Conservation (phyloP, 2,329 filamentous ascomycete genomes). For the Annulohypoxylon truncatum region DNA sequence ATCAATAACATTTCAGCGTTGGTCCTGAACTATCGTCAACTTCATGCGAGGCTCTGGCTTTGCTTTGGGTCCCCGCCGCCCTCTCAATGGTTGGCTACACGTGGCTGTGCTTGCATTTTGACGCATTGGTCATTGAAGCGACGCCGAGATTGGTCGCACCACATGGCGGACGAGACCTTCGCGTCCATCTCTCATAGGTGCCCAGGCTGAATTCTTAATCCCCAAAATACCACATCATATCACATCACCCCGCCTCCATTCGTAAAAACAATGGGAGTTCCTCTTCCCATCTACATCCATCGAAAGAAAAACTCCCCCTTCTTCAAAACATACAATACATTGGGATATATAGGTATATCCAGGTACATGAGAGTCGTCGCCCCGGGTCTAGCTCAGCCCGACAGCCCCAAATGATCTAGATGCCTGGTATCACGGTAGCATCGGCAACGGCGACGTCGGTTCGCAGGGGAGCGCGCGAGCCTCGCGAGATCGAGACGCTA, state of each 20-base stretch:
- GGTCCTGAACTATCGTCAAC: background rate
- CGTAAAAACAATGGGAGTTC: conserved; percentile 6
- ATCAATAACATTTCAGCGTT: background rate
- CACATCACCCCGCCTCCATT: conserved; percentile 19
- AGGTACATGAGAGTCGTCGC: background rate
- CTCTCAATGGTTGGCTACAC: conserved; percentile 35
- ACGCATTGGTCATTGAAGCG: conserved; percentile 30
- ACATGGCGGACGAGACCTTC: conserved; percentile 22
- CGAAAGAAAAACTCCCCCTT: background rate
- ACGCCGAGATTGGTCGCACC: conserved; percentile 30
- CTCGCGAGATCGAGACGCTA: conserved; percentile 8
- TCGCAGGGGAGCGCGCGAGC: conserved; percentile 10
- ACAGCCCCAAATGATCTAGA: conserved; percentile 5
- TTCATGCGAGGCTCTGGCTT: conserved; percentile 25
- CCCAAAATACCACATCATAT: conserved; percentile 38
- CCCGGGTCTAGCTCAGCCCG: background rate
- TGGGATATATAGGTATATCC: background rate
- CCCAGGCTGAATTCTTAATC: conserved; percentile 27
- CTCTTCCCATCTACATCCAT: background rate
- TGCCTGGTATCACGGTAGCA: conserved; percentile 33
- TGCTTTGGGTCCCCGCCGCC: background rate
- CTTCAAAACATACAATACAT: background rate
- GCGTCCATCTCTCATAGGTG: conserved; percentile 35
- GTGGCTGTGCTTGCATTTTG: conserved; percentile 33
- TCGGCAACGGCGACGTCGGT: conserved; percentile 17